Evolutionary conservation across 2,329 filamentous ascomycete species (phyloP).

Genomic region (Stemphylium vesicarium): DNA sequence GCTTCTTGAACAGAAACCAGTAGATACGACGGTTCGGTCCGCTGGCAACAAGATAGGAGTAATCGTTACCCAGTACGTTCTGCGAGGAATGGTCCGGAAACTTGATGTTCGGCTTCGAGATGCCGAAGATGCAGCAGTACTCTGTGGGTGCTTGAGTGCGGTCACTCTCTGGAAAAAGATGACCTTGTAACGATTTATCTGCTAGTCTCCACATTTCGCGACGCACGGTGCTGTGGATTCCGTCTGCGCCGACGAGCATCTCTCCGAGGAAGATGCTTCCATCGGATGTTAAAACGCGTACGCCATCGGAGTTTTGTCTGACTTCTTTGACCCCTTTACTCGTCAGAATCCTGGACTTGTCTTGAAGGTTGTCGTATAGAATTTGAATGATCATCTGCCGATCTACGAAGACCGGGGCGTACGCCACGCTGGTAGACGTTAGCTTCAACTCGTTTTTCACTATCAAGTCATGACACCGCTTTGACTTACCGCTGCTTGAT

Average conservation of each 20-base stretch:
- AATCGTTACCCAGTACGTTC: too few species aligned
- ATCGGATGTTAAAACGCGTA: conserved; percentile 15
- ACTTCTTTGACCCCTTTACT: neutral
- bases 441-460: neutral
- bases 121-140: conserved; percentile 11
- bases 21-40: conserved; percentile 22
- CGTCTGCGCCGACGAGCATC: conserved; percentile 25
- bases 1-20: conserved; percentile 32
- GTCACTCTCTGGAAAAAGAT: neutral
- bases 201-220: conserved; percentile 26
- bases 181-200: neutral
- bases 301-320: neutral
- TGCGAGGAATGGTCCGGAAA: too few species aligned
- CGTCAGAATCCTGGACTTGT: conserved; percentile 16
- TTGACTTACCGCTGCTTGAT: neutral
- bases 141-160: neutral
- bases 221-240: conserved; percentile 22
- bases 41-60: too few species aligned
- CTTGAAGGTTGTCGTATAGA: conserved; percentile 20
- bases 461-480: neutral
- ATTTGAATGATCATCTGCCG: conserved; percentile 18
- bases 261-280: conserved; percentile 14
- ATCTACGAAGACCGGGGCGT: conserved; percentile 16
- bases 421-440: neutral
- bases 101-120: neutral